A percentile compares a stretch with the other conserved stretches of the same genome.
phyloP scores from a whole-genome alignment of 768 basidiomycete genomes.

The Lactarius vividus region DNA sequence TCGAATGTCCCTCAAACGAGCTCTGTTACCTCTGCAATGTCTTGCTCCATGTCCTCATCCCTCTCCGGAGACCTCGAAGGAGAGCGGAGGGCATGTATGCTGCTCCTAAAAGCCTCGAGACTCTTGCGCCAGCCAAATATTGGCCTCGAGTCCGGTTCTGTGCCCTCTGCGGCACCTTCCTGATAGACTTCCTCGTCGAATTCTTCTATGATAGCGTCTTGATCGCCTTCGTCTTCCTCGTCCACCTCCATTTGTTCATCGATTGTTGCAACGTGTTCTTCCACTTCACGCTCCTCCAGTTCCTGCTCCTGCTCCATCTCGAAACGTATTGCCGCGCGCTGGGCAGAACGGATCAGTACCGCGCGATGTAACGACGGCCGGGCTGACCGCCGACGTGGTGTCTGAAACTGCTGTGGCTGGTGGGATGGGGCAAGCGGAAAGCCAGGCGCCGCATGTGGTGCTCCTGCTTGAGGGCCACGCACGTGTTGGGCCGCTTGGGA shows the following conservation, averaged over 20 bases:
- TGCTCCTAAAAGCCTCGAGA: slow-evolving; percentile 35
- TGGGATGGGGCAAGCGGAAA: slow-evolving; percentile 30
- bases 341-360: slow-evolving; percentile 68
- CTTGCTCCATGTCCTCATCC: slow-evolving; percentile 21
- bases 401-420: slow-evolving; percentile 24
- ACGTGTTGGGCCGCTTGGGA: slow-evolving; percentile 20
- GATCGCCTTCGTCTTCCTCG: slow-evolving; percentile 19
- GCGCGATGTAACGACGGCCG: slow-evolving; percentile 61
- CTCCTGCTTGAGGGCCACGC: slow-evolving; percentile 18
- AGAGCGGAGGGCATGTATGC: slow-evolving; percentile 35
- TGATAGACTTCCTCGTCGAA: slow-evolving; percentile 8
- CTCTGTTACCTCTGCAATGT: slow-evolving; percentile 9
- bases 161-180: slow-evolving; percentile 30
- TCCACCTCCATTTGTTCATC: slow-evolving; percentile 28
- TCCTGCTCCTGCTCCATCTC: slow-evolving; percentile 53
- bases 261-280: slow-evolving; percentile 14
- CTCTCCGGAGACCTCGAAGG: slow-evolving; percentile 31
- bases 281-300: slow-evolving; percentile 39
- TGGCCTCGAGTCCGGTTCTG: slow-evolving; percentile 32
- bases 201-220: slow-evolving; percentile 19
- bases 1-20: neutral
- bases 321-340: slow-evolving; percentile 52
- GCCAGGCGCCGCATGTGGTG: slow-evolving; percentile 8
- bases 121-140: slow-evolving; percentile 36
- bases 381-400: slow-evolving; percentile 31